Base-by-base conservation (phyloP, 345 rosid species). In the Syzygium aqueum region DNA sequence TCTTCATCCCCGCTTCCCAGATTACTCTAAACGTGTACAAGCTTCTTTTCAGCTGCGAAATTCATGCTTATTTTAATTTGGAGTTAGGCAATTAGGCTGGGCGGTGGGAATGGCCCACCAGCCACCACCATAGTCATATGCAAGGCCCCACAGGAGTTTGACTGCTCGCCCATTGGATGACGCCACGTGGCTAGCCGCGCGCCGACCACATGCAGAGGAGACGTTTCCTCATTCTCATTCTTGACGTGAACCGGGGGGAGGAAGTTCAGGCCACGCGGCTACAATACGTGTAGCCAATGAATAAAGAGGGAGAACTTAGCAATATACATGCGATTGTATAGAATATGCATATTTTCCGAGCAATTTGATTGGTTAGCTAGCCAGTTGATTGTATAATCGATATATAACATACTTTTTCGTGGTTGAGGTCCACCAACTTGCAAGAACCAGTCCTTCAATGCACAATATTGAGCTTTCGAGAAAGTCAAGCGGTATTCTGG, bases 361-460 rank as follows among this genome's bases (percentile, higher is more conserved):
- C 11, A 19, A 17, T 19, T 3, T 19, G 46, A 73, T 73, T 73
- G 49, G 0, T 17, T 9, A 25, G 13, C 37, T 37, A 73, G 15
- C 14, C 30, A 10, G 12, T 67, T 3, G 0, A 14, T 33, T 33
- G 3, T 67, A 1, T 73, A 11, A 65, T 65, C 9, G 43, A 30
- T 28, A 30, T 10, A 30, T 65, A 65, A 16, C 5, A 65, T 30
- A 65, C 77, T 0, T 30, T 65, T 16, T 65, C 0, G 3, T 67
- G 78, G 0, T 30, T 67, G 22, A 67, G 6, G 23, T 12, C 1
- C 10, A 8, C 12, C 0, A 37, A 37, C 27, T 37, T 5, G 7
- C 3, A 33, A 73, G 80, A 73, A 73, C 0, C 9, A 0, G 11
- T 73, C 13, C 37, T 37, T 37, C 0, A 6, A 73, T 37, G 3